Evolutionary conservation across 1,284 basidiomycete species (phyloP), one percentile per base, ranked within the genome.

Genomic region (Cronartium quercuum): DNA sequence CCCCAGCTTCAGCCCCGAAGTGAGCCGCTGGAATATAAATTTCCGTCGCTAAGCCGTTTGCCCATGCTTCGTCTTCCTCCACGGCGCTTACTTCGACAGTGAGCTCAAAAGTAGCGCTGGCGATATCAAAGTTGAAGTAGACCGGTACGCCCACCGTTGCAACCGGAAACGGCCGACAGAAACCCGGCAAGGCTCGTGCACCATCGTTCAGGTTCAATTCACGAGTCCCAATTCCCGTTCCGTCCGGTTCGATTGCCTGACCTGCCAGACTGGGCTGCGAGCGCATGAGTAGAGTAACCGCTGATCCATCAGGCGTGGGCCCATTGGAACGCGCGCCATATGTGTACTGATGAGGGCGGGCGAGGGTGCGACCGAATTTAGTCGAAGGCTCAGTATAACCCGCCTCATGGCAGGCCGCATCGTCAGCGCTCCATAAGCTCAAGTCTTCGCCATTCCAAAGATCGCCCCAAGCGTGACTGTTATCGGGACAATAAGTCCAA

Each of bases 361-460:
- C 60, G 4, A 71, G 34, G 12, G 55, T 35, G 24, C 60, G 47
- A 6, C 68, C 68, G n/a, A 51, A 51, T 37, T 62, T 60, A 34
- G 42, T 71, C 34, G 61, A 64, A 35, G 63, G 63, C 34, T 76
- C 60, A 12, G 42, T 41, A 58, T 71, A 63, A 38, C 70, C 67
- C 15, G 41, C 57, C n/a, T 57, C 75, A 76, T 79, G 81, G 78
- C 80, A 82, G 78, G 82, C 78, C 80, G 83, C 78, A 80, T 95
- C 94, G 80, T 95, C 92, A 1, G 81, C 78, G 78, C 89, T 90
- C 92, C 91, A 98, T 76, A 84, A 76, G 70, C 91, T 94, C 74
- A 98, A 83, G 83, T 98, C 95, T 83, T 98, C 95, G 82, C 92
- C 88, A 81, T 98, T 94, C 94, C 94, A 98, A 1, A 89, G 88